Base-by-base conservation (phyloP, 176 grass and related monocot genomes). In the Eremochloa ophiuroides region DNA sequence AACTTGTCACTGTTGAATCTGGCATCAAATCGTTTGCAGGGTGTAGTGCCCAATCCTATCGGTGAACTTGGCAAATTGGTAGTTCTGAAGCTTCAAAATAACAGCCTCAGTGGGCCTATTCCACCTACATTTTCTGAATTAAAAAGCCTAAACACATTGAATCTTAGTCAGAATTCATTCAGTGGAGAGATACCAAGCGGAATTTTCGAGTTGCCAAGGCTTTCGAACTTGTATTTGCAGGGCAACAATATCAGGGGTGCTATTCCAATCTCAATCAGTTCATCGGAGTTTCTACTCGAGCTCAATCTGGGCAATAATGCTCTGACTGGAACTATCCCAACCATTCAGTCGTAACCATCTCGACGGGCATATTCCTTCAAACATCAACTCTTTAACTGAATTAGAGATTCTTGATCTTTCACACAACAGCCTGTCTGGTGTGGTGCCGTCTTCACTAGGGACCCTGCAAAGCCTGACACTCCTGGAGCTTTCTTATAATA, bases 361-460 rank as follows among this genome's bases (percentile, higher is more conserved):
- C 10, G 75, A 3, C 11, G 95, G 92, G 0, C 9, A 7, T 51
- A 85, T 98, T 83, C 90, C 88, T 53, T 75, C 74, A 17, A 55
- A 29, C 53, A 37, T 94, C 10, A 25, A 2, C 4, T 20, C 0
- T 1, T 68, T 88, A 4, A 0, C 0, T 17, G 27, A 69, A 2
- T 66, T 94, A 43, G 88, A 94, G 75, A 39, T 91, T 37, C 88
- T 98, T 88, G 92, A 98, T 89, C 93, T 98, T 76, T 98, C 95
- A 27, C 23, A 91, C 86, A 98, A 98, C 22, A 8, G 77, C 15
- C 73, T 98, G 34, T 93, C 40, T 50, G 92, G 90, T 46, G 2
- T 34, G 1, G 50, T 94, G 0, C 92, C 95, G 4, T 20, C 38
- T 34, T 87, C 84, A n/a, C 78, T 94, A 1, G 4, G 1, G 1